phyloP scores from a whole-genome alignment of 352 stramenopile species.

The Aphanomyces euteiches region DNA sequence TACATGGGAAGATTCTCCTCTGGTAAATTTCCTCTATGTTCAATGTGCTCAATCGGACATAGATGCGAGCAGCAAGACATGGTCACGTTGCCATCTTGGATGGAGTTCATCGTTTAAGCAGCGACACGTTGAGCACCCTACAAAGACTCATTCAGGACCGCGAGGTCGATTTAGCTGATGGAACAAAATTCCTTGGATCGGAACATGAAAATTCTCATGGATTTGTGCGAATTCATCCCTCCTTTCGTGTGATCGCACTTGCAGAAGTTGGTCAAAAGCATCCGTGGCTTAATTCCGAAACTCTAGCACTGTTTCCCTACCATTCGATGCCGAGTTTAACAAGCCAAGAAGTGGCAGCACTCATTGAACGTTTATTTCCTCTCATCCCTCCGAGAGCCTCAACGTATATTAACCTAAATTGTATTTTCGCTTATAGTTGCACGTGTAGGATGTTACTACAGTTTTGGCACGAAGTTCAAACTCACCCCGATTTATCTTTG shows the following conservation, averaged over 20 bases:
- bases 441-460: conserved; percentile 45
- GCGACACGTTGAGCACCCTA: conserved; percentile 86
- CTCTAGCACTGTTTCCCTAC: conserved; percentile 76
- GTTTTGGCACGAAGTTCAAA: conserved; percentile 54
- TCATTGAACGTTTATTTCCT: conserved; percentile 53
- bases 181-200: conserved; percentile 73
- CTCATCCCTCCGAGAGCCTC: conserved; percentile 50
- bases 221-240: conserved; percentile 77
- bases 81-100: conserved; percentile 89
- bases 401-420: conserved; percentile 39
- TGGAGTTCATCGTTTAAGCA: conserved; percentile 89
- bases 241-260: conserved; percentile 87
- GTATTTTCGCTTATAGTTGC: not conserved
- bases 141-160: conserved; percentile 85
- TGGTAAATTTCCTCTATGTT: conserved; percentile 46
- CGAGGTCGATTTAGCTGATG: conserved; percentile 87
- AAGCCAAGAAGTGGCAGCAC: conserved; percentile 42
- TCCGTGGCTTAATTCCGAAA: conserved; percentile 74
- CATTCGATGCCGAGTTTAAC: conserved; percentile 49
- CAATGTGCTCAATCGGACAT: not conserved
- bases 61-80: conserved; percentile 63
- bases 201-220: conserved; percentile 39
- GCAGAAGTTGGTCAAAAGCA: conserved; percentile 42
- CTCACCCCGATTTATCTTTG: conserved; percentile 52
- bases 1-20: conserved; percentile 88